Evolutionary conservation across 2,329 filamentous ascomycete genomes (phyloP).

Genomic region (Colletotrichum somersetense): DNA sequence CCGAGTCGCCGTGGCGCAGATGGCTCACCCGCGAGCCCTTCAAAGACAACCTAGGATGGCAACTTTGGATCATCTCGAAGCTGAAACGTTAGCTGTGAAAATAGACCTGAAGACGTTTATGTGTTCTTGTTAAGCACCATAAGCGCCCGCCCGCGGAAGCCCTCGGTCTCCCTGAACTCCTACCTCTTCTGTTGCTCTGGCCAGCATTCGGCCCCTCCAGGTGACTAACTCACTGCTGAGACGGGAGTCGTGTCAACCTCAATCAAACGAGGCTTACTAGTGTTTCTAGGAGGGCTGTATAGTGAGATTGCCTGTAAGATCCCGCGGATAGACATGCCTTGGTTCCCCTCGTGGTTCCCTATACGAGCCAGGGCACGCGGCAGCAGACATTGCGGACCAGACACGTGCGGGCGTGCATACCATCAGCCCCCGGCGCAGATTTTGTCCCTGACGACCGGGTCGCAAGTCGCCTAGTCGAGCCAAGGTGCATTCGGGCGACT

Average conservation of each 20-base stretch:
- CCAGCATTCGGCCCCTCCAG: no score
- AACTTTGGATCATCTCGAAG: no score
- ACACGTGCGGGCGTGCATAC: background rate
- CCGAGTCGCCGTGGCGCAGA: background rate
- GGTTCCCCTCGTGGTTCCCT: background rate
- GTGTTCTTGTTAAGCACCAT: no score
- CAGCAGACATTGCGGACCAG: background rate
- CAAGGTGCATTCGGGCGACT: background rate
- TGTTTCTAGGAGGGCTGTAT: background rate
- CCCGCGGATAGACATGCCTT: background rate
- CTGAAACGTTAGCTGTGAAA: no score
- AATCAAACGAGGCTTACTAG: no score
- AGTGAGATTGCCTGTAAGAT: background rate
- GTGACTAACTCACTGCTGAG: background rate
- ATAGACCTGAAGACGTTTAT: no score
- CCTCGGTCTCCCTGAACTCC: no score
- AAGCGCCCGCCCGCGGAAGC: no score
- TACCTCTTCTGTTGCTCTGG: no score
- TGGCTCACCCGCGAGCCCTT: no score
- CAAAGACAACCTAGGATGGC: no score
- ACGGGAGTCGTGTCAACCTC: background rate
- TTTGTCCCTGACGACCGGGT: background rate
- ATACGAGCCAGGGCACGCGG: background rate
- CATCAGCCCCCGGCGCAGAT: background rate
- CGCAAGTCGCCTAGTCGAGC: no score